Conservation (phyloP, 2,329 filamentous ascomycete genomes). For the Hysterium pulicare region DNA sequence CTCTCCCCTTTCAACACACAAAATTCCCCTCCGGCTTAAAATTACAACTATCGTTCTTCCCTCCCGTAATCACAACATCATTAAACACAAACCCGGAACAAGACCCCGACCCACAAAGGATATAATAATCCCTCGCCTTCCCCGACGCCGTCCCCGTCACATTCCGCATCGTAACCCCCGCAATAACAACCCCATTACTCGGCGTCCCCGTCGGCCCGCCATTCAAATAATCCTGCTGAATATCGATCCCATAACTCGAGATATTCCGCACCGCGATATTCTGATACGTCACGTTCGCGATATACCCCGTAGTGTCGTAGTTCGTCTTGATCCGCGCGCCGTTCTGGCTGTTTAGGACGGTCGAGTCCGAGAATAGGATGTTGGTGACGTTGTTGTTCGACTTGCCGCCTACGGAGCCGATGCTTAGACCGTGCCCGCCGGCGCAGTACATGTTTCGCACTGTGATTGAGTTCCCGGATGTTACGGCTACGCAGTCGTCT, state of each 20-base stretch:
- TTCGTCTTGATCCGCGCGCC: constrained; percentile 56
- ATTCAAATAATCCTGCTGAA: constrained; percentile 48
- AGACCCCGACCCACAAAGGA: constrained; percentile 49
- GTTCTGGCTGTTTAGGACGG: constrained; percentile 48
- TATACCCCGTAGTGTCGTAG: constrained; percentile 48
- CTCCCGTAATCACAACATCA: constrained; percentile 28
- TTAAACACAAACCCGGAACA: constrained; percentile 52
- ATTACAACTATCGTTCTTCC: constrained; percentile 36
- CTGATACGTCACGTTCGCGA: constrained; percentile 40
- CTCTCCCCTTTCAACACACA: constrained; percentile 36
- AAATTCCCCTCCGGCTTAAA: constrained; percentile 25
- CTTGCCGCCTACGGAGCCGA: constrained; percentile 53
- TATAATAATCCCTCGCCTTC: constrained; percentile 40
- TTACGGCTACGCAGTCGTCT: constrained; percentile 55
- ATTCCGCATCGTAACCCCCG: constrained; percentile 32
- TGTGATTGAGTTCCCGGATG: constrained; percentile 42
- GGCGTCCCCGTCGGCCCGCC: constrained; percentile 33
- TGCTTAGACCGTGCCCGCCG: constrained; percentile 53
- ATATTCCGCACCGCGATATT: constrained; percentile 40
- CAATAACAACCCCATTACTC: constrained; percentile 41
- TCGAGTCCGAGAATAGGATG: constrained; percentile 47
- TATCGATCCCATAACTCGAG: constrained; percentile 42
- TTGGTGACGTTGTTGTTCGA: constrained; percentile 50
- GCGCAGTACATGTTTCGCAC: constrained; percentile 35
- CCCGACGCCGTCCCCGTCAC: constrained; percentile 33